Conservation (phyloP, 2,329 filamentous ascomycete genomes). For the Scedosporium apiospermum region DNA sequence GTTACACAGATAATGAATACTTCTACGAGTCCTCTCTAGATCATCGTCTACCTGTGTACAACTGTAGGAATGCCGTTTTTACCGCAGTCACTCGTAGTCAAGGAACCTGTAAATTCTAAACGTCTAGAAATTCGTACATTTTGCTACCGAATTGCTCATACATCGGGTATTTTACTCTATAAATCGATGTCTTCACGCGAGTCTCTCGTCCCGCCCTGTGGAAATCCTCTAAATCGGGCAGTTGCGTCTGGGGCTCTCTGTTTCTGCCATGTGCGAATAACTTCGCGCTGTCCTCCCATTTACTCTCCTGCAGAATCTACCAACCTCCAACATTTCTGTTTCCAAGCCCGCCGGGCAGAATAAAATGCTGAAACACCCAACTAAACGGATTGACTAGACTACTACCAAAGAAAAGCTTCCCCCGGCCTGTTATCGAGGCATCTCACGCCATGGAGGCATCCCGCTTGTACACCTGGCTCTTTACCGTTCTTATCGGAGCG, state of each 20-base stretch:
- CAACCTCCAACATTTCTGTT: neutral
- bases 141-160: too few species aligned
- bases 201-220: too few species aligned
- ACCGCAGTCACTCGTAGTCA: too few species aligned
- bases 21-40: too few species aligned
- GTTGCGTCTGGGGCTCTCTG: neutral
- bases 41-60: too few species aligned
- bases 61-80: too few species aligned
- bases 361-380: neutral
- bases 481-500: conserved; percentile 1
- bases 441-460: neutral
- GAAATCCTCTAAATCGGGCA: too few species aligned
- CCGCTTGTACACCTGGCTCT: neutral
- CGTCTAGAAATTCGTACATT: too few species aligned
- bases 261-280: neutral
- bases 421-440: neutral
- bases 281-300: neutral
- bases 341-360: neutral
- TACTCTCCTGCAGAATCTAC: neutral
- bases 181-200: too few species aligned
- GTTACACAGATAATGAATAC: too few species aligned
- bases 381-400: neutral
- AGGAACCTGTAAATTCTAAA: too few species aligned
- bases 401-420: neutral
- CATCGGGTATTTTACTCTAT: too few species aligned